Percentiles rank a stretch among this genome's conserved stretches.
Evolutionary conservation across 805 yeast species (phyloP).

Genomic region (Danielia oregonensis): DNA sequence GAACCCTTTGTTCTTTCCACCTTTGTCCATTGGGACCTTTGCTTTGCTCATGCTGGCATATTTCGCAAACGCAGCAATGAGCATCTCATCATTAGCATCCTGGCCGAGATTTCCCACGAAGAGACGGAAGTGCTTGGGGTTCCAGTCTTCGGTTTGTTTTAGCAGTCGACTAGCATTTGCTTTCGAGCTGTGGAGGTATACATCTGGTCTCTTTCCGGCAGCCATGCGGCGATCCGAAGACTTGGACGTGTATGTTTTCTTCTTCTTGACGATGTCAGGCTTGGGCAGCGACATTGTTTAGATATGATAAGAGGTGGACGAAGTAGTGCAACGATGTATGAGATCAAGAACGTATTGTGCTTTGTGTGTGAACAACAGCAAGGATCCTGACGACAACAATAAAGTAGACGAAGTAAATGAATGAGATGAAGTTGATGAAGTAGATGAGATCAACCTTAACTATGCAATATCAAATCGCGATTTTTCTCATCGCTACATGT

Average conservation of each 20-base stretch:
- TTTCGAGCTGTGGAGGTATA: constrained; percentile 10
- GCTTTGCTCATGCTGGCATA: constrained; percentile 56
- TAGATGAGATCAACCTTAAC: too few relatives aligned
- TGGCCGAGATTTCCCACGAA: constrained; percentile 74
- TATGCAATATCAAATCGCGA: too few relatives aligned
- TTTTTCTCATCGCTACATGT: constrained; percentile 48
- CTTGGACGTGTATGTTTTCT: constrained; percentile 30
- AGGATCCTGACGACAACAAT: too few relatives aligned
- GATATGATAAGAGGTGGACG: not conserved
- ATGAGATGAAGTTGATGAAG: too few relatives aligned
- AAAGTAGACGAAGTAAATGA: too few relatives aligned
- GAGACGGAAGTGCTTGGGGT: constrained; percentile 64
- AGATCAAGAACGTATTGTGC: not conserved
- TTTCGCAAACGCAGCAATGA: constrained; percentile 51
- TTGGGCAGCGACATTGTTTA: constrained; percentile 2
- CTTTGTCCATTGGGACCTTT: constrained; percentile 53
- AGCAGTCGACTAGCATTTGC: not conserved
- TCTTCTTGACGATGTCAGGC: constrained; percentile 9
- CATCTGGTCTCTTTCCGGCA: constrained; percentile 44
- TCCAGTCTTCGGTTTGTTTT: constrained; percentile 52
- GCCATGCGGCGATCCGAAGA: constrained; percentile 56
- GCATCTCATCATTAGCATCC: constrained; percentile 57
- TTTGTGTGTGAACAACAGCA: too few relatives aligned
- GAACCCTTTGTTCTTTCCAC: constrained; percentile 56
- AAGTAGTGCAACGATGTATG: not conserved